These are phyloP conservation scores for Solanum phureja DNA, from an alignment of 257 asterid genomes.

Conservation along the genomic window DNA sequence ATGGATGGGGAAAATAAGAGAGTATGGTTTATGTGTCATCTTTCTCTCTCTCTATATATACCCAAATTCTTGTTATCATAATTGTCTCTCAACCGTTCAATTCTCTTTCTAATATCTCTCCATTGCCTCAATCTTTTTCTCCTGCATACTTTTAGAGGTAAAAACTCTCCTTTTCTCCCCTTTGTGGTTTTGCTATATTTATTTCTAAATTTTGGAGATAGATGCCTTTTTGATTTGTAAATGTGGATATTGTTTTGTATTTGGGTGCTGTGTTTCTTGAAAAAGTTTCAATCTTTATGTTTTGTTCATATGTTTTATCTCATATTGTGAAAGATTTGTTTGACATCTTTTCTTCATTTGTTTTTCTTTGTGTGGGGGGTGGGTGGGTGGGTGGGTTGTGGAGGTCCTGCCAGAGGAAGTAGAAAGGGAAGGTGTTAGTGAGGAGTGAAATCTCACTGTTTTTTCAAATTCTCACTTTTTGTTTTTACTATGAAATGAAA, in stretches of 20 bases:
- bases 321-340: neutral
- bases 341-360: neutral
- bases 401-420: neutral
- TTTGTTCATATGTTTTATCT: neutral
- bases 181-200: neutral
- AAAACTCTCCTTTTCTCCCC: neutral
- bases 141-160: neutral
- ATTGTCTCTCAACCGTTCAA: constrained; percentile 8
- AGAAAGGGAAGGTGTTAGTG: neutral
- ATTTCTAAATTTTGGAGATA: neutral
- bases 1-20: neutral
- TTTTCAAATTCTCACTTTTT: neutral
- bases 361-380: neutral
- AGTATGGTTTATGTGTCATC: neutral
- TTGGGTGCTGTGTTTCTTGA: neutral
- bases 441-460: neutral
- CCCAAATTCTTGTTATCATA: neutral
- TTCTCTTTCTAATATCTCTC: neutral
- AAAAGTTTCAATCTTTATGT: neutral
- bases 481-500: neutral
- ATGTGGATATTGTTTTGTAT: neutral
- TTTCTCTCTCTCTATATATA: neutral
- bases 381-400: neutral
- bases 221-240: neutral
- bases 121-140: neutral